Evolutionary conservation across 768 basidiomycete species (phyloP).

Genomic region (Hemileccinum impolitum): DNA sequence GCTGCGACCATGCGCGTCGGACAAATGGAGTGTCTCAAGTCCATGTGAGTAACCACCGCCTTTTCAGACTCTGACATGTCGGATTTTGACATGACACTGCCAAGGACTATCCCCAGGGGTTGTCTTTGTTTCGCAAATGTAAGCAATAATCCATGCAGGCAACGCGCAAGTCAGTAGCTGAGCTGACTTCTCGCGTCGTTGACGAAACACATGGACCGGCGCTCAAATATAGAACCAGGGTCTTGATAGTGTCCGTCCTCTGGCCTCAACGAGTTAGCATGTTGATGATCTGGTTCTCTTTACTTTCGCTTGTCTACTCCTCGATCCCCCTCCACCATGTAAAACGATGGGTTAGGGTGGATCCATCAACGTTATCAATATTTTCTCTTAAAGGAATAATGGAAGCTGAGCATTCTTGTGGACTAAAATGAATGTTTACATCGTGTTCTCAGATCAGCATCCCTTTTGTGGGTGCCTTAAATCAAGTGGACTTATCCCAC

Average conservation of each 20-base stretch:
- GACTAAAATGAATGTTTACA: neutral
- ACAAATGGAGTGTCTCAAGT: conserved; percentile 11
- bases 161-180: no score
- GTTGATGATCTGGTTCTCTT: neutral
- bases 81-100: conserved; percentile 6
- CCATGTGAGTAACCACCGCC: neutral
- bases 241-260: neutral
- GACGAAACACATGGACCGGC: conserved; percentile 1
- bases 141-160: neutral
- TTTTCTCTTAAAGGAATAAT: neutral
- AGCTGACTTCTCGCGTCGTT: neutral
- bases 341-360: no score
- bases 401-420: no score
- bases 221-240: neutral
- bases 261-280: conserved; percentile 1
- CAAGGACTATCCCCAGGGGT: neutral
- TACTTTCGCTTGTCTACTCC: neutral
- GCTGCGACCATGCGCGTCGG: neutral
- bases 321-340: neutral
- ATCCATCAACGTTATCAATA: neutral
- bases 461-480: no score
- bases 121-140: conserved; percentile 5
- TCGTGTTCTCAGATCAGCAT: neutral
- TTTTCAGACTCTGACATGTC: conserved; percentile 6
- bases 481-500: no score